phyloP scores from a whole-genome alignment of 148 eudicot genomes.

The Agrostemma githago region DNA sequence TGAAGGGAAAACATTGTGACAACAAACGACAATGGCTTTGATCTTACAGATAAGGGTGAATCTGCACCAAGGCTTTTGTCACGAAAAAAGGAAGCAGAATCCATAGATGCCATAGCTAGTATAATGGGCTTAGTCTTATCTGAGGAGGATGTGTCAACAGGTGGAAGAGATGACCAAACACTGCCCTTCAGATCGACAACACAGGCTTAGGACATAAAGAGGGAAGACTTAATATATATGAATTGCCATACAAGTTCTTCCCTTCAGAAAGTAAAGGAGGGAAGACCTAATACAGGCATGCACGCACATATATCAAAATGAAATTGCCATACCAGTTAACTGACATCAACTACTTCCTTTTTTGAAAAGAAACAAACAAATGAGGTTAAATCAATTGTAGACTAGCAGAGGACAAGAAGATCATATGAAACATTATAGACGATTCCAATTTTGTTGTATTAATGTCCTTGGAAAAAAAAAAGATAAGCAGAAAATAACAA shows the following conservation, averaged over 20 bases:
- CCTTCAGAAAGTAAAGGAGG: not conserved
- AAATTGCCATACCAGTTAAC: not conserved
- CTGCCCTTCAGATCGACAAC: constrained; percentile 67
- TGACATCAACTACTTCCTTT: not conserved
- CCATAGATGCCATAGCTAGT: constrained; percentile 79
- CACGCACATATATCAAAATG: not conserved
- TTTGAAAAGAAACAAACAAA: not conserved
- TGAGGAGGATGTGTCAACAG: constrained; percentile 43
- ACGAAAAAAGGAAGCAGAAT: constrained; percentile 93
- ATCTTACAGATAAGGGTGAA: constrained; percentile 85
- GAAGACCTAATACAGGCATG: not conserved
- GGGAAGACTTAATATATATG: not conserved
- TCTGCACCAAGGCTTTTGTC: constrained; percentile 95
- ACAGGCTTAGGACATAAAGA: constrained; percentile 14
- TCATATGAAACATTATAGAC: not conserved
- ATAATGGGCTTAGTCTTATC: constrained; percentile 52
- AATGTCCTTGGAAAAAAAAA: not conserved
- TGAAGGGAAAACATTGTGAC: constrained; percentile 15
- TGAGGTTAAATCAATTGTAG: not conserved
- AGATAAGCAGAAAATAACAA: not conserved
- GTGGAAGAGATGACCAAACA: constrained; percentile 98
- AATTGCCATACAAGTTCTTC: too few relatives aligned
- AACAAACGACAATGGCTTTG: not conserved
- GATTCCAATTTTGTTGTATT: not conserved
- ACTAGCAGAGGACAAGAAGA: not conserved